These are phyloP conservation scores for Acanthamoeba culbertsoni DNA, from an alignment of 208 protist species.

Conservation along the genomic window DNA sequence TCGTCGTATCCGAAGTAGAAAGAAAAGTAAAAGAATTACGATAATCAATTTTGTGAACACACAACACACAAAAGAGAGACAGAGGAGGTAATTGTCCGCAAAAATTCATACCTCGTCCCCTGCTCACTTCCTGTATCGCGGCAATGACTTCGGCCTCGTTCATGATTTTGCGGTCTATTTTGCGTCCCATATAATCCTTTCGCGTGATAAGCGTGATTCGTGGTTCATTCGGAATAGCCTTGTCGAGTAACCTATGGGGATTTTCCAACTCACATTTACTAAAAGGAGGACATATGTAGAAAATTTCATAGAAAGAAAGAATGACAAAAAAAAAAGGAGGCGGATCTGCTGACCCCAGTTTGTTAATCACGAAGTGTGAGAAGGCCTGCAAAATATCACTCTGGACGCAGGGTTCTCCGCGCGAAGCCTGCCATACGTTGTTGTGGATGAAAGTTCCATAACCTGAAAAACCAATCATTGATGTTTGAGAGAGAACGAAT, in stretches of 20 bases:
- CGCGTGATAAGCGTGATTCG: neutral
- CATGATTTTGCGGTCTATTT: neutral
- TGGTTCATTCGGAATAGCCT: neutral
- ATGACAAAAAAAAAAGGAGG: too few species aligned
- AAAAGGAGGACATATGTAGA: too few species aligned
- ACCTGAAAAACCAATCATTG: too few species aligned
- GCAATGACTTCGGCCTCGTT: neutral
- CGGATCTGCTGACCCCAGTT: too few species aligned
- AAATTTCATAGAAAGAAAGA: too few species aligned
- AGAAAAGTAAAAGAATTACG: too few species aligned
- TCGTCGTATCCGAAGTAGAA: neutral
- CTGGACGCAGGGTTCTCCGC: neutral
- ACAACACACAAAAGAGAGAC: neutral
- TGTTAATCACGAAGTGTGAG: neutral
- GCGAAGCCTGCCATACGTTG: neutral
- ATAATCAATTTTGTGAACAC: neutral
- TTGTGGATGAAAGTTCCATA: slow-evolving; percentile 32
- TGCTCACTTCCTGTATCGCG: neutral
- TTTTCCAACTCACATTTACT: too few species aligned
- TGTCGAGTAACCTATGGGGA: neutral
- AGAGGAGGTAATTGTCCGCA: neutral
- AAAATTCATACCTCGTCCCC: neutral
- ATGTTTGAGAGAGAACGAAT: neutral
- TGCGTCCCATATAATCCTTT: neutral
- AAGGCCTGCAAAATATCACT: neutral